These are phyloP conservation scores for Botrytis galanthina DNA, from an alignment of 2,329 filamentous ascomycete genomes.

Conservation along the genomic window DNA sequence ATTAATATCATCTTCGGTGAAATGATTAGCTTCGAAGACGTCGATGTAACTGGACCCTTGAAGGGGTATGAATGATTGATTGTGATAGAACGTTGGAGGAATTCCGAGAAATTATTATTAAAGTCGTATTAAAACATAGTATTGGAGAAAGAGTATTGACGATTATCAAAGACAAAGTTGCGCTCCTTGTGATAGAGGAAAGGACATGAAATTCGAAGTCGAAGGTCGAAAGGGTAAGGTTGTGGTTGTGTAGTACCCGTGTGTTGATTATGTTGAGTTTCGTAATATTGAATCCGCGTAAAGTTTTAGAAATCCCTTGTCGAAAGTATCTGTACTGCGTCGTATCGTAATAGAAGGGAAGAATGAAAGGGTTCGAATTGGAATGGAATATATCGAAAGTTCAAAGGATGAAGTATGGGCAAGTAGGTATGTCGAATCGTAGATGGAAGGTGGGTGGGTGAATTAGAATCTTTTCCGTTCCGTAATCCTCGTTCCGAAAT, in stretches of 20 bases:
- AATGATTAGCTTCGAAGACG: background rate
- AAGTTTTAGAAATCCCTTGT: background rate
- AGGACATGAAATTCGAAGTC: background rate
- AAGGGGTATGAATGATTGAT: background rate
- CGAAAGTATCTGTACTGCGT: background rate
- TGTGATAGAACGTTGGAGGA: background rate
- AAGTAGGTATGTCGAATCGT: background rate
- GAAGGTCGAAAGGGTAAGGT: background rate
- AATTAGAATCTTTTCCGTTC: background rate
- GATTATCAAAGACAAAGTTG: background rate
- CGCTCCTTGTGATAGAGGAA: background rate
- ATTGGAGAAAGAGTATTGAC: background rate
- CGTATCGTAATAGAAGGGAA: background rate
- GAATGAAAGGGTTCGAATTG: background rate
- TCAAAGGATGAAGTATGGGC: background rate
- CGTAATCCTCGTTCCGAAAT: background rate
- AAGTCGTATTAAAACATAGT: slow-evolving; percentile 11
- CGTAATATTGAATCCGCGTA: background rate
- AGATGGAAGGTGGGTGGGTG: background rate
- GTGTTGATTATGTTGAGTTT: slow-evolving; percentile 2
- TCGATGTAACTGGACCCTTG: background rate
- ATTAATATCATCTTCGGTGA: slow-evolving; percentile 41
- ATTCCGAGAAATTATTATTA: background rate
- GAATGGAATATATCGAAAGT: background rate
- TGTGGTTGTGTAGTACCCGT: slow-evolving; percentile 10